Conservation (phyloP, 2,329 filamentous ascomycete genomes). For the Trichoderma endophyticum region DNA sequence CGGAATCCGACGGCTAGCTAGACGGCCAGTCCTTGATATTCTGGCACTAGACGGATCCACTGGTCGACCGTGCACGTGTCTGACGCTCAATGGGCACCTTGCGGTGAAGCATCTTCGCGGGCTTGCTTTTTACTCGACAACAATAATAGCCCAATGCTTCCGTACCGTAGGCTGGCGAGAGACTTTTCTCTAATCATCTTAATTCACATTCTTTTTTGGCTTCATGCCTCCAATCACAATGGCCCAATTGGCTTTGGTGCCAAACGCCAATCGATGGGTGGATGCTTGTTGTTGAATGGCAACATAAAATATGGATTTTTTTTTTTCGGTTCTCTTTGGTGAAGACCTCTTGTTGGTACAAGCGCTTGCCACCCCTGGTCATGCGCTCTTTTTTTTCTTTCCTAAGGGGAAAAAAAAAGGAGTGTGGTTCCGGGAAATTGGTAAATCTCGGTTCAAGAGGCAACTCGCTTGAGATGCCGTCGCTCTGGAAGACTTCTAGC, state of each 20-base stretch:
- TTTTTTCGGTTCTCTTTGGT: background rate
- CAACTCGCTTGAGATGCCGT: conserved; percentile 12
- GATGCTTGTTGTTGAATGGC: background rate
- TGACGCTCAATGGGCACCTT: conserved; percentile 32
- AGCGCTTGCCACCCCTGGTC: conserved; percentile 14
- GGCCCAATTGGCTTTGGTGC: background rate
- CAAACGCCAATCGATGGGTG: background rate
- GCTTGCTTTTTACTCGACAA: background rate
- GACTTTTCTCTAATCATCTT: background rate
- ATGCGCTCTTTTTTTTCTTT: conserved; percentile 12
- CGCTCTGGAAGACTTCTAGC: background rate
- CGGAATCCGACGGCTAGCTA: conserved; percentile 30
- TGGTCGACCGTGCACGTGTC: conserved; percentile 33
- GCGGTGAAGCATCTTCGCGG: conserved; percentile 15
- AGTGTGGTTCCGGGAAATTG: conserved; percentile 17
- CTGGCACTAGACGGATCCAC: conserved; percentile 25
- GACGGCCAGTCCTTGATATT: conserved; percentile 20
- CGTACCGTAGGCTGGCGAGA: background rate
- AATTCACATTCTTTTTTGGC: background rate
- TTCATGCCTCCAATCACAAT: background rate
- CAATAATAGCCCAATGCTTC: background rate
- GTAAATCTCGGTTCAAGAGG: conserved; percentile 12
- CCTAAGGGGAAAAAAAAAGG: conserved; percentile 4
- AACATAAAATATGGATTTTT: background rate
- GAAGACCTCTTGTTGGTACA: conserved; percentile 17